These are phyloP conservation scores for Linnemannia schmuckeri DNA, from an alignment of 192 early-diverging fungal species.

Conservation along the genomic window DNA sequence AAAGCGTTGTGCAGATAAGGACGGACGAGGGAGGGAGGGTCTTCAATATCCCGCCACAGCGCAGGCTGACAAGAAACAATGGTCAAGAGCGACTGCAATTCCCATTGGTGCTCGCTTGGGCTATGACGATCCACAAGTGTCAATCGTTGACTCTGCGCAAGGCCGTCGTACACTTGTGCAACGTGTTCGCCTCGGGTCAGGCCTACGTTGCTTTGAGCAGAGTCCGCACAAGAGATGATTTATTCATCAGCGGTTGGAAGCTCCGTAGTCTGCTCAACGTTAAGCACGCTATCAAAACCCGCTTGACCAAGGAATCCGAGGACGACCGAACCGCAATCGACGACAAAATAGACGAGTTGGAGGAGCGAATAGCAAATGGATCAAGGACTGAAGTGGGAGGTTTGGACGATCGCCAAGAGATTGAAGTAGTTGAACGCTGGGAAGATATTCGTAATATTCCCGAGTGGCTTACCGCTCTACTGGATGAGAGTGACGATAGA, in stretches of 20 bases:
- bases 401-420: no score
- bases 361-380: slow-evolving; percentile 10
- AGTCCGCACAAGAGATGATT: slow-evolving; percentile 10
- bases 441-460: no score
- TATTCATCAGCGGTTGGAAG: not conserved
- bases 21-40: not conserved
- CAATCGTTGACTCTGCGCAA: slow-evolving; percentile 15
- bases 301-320: slow-evolving; percentile 21
- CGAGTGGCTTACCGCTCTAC: no score
- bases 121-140: slow-evolving; percentile 18
- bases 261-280: not conserved
- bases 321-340: slow-evolving; percentile 7
- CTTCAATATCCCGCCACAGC: slow-evolving; percentile 14
- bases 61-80: not conserved
- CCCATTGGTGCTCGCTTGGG: slow-evolving; percentile 20
- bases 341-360: no score
- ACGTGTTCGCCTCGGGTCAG: slow-evolving; percentile 15
- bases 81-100: slow-evolving; percentile 21
- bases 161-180: not conserved
- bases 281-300: not conserved
- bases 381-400: no score
- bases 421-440: no score
- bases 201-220: slow-evolving; percentile 25
- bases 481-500: no score
- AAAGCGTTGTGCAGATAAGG: not conserved